These are phyloP conservation scores for Candida gigantensis DNA, from an alignment of 1,139 yeast species.

Conservation along the genomic window DNA sequence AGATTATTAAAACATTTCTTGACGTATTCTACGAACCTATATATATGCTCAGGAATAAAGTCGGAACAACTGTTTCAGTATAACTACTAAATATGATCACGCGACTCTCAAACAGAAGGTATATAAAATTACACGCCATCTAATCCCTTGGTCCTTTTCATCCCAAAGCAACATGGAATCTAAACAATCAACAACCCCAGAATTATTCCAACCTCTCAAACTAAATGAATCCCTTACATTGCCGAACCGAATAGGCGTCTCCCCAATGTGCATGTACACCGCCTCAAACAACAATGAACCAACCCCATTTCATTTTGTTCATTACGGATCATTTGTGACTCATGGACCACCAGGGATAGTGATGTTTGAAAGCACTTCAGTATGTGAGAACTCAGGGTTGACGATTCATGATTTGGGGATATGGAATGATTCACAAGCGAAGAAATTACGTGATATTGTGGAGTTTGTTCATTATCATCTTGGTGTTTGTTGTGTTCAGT, in stretches of 20 bases:
- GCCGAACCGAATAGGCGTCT: slow-evolving; percentile 53
- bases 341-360: slow-evolving; percentile 54
- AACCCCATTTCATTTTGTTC: slow-evolving; percentile 47
- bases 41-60: too few species aligned
- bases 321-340: slow-evolving; percentile 41
- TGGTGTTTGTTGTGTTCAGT: slow-evolving; percentile 50
- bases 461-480: slow-evolving; percentile 55
- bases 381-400: slow-evolving; percentile 43
- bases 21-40: too few species aligned
- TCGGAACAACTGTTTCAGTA: too few species aligned
- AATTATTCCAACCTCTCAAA: slow-evolving; percentile 19
- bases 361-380: slow-evolving; percentile 53
- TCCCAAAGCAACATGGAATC: background rate
- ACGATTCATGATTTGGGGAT: slow-evolving; percentile 50
- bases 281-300: slow-evolving; percentile 31
- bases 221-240: slow-evolving; percentile 20
- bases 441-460: slow-evolving; percentile 45
- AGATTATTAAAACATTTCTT: too few species aligned
- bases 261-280: slow-evolving; percentile 62
- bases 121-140: too few species aligned
- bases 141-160: too few species aligned
- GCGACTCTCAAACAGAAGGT: too few species aligned
- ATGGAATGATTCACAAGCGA: slow-evolving; percentile 53
- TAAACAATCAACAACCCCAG: slow-evolving; percentile 14
- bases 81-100: too few species aligned